Conservation (phyloP, 106 monocot species). For the Acanthochlamys bracteata region DNA sequence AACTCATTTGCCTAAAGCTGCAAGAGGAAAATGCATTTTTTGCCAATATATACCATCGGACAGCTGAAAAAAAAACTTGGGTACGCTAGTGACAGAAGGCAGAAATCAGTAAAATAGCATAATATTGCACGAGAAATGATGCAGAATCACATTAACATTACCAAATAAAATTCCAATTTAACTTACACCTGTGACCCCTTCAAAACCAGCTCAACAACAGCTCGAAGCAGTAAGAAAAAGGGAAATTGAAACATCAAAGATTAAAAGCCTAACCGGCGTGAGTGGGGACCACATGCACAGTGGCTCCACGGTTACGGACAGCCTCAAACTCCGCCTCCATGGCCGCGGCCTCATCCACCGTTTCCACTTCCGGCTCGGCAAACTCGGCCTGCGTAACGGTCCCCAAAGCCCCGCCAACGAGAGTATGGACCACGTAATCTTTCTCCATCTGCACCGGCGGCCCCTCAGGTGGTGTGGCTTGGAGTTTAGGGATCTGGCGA, state of each 20-base stretch:
- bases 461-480: not conserved
- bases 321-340: constrained; percentile 75
- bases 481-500: constrained; percentile 52
- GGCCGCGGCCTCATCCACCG: constrained; percentile 29
- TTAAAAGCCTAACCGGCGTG: constrained; percentile 43
- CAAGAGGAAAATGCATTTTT: no score
- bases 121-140: no score
- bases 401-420: not conserved
- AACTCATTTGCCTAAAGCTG: no score
- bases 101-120: no score
- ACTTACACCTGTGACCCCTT: no score
- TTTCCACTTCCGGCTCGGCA: constrained; percentile 25
- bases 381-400: not conserved
- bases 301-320: constrained; percentile 45
- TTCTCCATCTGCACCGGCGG: constrained; percentile 6
- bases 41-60: no score
- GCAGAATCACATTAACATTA: no score
- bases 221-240: not conserved
- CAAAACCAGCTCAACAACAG: no score
- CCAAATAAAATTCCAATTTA: no score
- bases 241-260: not conserved
- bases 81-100: no score
- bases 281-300: constrained; percentile 73
- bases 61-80: no score
- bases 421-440: not conserved